These are phyloP conservation scores for Colletotrichum noveboracense DNA, from an alignment of 2,329 filamentous ascomycete species.

Conservation along the genomic window DNA sequence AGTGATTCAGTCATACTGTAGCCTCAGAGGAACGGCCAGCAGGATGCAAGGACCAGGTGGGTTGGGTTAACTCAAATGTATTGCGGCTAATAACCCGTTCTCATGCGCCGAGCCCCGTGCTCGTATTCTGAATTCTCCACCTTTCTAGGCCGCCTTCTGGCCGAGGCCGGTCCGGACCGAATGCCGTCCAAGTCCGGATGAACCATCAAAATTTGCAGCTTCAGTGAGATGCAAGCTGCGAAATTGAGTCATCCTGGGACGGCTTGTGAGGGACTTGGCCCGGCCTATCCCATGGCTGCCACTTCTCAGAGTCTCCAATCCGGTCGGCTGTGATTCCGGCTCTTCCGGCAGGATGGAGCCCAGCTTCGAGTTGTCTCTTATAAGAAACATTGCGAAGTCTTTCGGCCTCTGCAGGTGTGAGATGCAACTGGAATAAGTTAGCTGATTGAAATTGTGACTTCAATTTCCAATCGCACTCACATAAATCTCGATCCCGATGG, in stretches of 20 bases:
- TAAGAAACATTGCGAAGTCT: conserved; percentile 57
- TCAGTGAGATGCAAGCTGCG: background rate
- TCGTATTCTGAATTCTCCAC: background rate
- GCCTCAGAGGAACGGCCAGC: background rate
- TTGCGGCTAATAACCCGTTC: background rate
- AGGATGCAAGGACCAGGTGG: background rate
- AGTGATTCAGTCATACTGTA: background rate
- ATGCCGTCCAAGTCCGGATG: background rate
- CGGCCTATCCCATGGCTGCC: background rate
- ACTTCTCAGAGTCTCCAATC: conserved; percentile 37
- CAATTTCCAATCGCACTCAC: conserved; percentile 23
- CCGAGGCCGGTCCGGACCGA: background rate
- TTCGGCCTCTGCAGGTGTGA: conserved; percentile 56
- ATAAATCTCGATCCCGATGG: conserved; percentile 22
- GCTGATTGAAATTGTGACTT: background rate
- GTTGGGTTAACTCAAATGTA: background rate
- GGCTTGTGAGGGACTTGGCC: background rate
- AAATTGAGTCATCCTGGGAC: background rate
- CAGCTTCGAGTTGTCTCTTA: conserved; percentile 56
- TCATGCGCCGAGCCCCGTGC: background rate
- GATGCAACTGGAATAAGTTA: conserved; percentile 37
- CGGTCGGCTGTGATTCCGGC: conserved; percentile 47
- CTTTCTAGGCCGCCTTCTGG: background rate
- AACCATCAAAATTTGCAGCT: background rate
- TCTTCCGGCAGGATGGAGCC: conserved; percentile 49